A percentile compares a stretch with the other conserved stretches of the same genome.
These are phyloP conservation scores for Citrus unshiu DNA, from an alignment of 345 rosid species.

Conservation along the genomic window DNA sequence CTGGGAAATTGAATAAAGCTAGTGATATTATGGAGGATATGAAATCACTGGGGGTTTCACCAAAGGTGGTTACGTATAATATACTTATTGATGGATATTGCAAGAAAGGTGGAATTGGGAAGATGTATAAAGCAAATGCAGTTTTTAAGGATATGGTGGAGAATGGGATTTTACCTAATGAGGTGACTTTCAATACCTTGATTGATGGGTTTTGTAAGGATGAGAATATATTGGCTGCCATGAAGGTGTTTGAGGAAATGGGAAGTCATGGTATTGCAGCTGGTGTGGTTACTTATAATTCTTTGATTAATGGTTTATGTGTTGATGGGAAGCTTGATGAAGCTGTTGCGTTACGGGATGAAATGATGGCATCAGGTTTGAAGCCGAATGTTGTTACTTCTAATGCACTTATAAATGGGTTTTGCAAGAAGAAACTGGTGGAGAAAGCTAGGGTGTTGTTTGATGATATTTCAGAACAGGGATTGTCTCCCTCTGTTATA, in stretches of 20 bases:
- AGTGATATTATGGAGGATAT: no score
- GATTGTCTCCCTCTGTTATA: constrained; percentile 36
- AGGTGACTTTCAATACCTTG: constrained; percentile 51
- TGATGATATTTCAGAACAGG: constrained; percentile 34
- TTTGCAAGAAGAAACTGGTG: constrained; percentile 59
- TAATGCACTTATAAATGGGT: constrained; percentile 64
- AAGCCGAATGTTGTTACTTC: constrained; percentile 55
- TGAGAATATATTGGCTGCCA: constrained; percentile 20
- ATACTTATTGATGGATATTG: no score
- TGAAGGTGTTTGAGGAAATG: constrained; percentile 36
- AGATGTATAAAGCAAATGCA: constrained; percentile 26
- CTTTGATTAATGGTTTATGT: constrained; percentile 47
- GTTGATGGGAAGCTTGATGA: no score
- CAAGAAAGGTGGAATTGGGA: no score
- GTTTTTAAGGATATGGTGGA: constrained; percentile 26
- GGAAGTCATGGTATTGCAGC: constrained; percentile 57
- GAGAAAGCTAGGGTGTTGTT: constrained; percentile 55
- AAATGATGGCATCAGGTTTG: constrained; percentile 41
- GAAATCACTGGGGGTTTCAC: no score
- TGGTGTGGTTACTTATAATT: constrained; percentile 57
- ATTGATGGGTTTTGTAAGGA: constrained; percentile 84
- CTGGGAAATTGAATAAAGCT: constrained; percentile 33
- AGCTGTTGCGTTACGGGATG: no score
- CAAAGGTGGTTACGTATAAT: no score
- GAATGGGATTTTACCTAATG: no score